A percentile compares a stretch with the other conserved stretches of the same genome.
These are phyloP conservation scores for Stachybotrys chlorohalonatus DNA, from an alignment of 2,329 filamentous ascomycete genomes.

Conservation along the genomic window DNA sequence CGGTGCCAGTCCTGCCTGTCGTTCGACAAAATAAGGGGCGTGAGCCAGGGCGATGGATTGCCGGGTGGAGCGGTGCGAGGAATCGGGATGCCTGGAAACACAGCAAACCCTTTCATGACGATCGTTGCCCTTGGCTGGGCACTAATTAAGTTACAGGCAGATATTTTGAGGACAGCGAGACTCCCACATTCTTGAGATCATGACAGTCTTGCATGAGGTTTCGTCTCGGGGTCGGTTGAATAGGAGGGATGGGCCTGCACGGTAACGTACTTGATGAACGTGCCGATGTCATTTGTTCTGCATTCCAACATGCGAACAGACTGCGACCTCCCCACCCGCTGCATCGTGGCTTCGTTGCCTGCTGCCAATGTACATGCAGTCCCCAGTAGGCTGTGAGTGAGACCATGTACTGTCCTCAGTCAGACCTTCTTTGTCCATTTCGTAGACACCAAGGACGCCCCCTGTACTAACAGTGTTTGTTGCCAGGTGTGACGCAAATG, in stretches of 20 bases:
- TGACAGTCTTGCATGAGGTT: background rate
- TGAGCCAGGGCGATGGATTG: background rate
- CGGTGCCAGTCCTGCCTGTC: background rate
- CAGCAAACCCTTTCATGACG: background rate
- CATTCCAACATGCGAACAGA: background rate
- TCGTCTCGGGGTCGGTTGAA: background rate
- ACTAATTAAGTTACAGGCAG: too few species aligned
- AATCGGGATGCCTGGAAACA: background rate
- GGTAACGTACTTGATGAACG: too few species aligned
- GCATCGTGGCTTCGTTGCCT: background rate
- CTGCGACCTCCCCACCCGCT: background rate
- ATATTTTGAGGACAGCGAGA: too few species aligned
- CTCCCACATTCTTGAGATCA: too few species aligned
- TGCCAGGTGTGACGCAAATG: constrained; percentile 5
- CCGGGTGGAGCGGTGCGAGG: background rate
- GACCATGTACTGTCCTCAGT: background rate
- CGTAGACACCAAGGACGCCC: too few species aligned
- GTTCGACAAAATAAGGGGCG: background rate
- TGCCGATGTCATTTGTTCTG: background rate
- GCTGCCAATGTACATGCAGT: background rate
- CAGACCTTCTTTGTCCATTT: too few species aligned
- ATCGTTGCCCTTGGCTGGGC: background rate
- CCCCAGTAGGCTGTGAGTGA: background rate
- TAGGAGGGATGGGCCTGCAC: too few species aligned
- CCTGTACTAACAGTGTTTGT: background rate